Evolutionary conservation across 805 yeast species (phyloP), one percentile per base, ranked within the genome.

Genomic region (Lipomyces mesembrius): DNA sequence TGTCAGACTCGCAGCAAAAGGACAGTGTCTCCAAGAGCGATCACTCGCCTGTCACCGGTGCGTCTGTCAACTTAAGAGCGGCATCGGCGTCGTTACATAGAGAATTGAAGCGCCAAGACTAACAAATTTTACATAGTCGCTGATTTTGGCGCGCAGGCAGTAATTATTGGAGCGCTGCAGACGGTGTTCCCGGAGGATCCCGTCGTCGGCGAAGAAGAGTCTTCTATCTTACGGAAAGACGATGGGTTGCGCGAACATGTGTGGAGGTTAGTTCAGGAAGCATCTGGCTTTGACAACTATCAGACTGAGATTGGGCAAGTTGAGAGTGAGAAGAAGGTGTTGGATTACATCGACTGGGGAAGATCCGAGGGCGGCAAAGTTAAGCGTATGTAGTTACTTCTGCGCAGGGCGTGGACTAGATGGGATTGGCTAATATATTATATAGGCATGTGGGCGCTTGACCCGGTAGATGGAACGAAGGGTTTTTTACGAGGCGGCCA

Each of bases 401-500:
- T 8, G 32, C 34, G 14, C 55, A 20, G 3, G 0, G 22, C 27
- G 9, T 22, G 53, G 27, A 49, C 8, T 12, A 20, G 27, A 57
- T 57, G 25, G 14, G 14, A 1, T 22, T n/a, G 27, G 25, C 34
- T 32, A 32, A 29, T 34, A 14, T 20, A 6, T 35, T 14, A 6
- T 49, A n/a, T n/a, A 56, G 83, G 99, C 68, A 87, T 91, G 76
- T 95, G 99, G 99, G 97, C 98, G 0, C 80, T 95, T 74, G 99
- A 95, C 75, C 99, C 99, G 52, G 93, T 95, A 69, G 99, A 95
- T 76, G 99, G 99, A 7, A 95, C 99, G 25, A 95, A 88, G 77
- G 99, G 99, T 0, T 95, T 95, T 76, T 80, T 95, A 63, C 84
- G 99, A 75, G 96, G 97, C 58, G 98, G 93, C 71, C 99, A 95